Evolutionary conservation across 306 rosid genomes (phyloP), one percentile per base, ranked within the genome.

Genomic region (Boehmeria nivea): DNA sequence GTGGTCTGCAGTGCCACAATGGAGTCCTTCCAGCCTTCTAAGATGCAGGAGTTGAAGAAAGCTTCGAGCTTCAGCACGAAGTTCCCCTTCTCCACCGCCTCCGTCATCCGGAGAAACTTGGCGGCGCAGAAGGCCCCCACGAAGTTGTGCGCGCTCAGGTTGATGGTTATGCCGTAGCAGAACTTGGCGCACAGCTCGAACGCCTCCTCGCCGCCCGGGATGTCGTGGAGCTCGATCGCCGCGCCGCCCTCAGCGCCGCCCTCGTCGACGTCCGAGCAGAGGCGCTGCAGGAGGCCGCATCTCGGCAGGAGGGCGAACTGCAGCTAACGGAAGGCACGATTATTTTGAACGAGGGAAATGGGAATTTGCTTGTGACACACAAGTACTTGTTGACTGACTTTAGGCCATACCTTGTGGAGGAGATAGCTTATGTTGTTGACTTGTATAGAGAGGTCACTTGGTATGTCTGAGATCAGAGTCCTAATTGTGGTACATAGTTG

Each of bases 11-110:
- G 71, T 11, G 96, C 58, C 14, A 63, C 65, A 51, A 91, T 77
- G 40, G 96, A 83, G 75, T 91, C 99, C 54, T 91, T 91, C 99
- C 99, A 91, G 25, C 96, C 99, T 47, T 74, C 81, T 13, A 91
- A 90, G 61, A 91, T 77, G 74, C 99, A 87, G 2, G 95, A 85
- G 71, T 67, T 51, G 68, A 91, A 77, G 84, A 91, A 91, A 40
- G 96, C 71, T 61, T 91, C 95, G 2, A 91, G 99, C 70, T 91
- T 91, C 8, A 76, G 55, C 2, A 81, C 71, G 31, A 87, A 77
- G 70, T 87, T 91, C 43, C 96, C 99, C 72, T 74, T 83, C 58
- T 77, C 84, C 19, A 69, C 51, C 19, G 87, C 72, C 46, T 91
- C 96, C 8, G 65, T 78, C 99, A 91, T 91, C 57, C 76, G 70